These are phyloP conservation scores for Hirsutella minnesotensis DNA, from an alignment of 2,329 filamentous ascomycete species.

Conservation along the genomic window DNA sequence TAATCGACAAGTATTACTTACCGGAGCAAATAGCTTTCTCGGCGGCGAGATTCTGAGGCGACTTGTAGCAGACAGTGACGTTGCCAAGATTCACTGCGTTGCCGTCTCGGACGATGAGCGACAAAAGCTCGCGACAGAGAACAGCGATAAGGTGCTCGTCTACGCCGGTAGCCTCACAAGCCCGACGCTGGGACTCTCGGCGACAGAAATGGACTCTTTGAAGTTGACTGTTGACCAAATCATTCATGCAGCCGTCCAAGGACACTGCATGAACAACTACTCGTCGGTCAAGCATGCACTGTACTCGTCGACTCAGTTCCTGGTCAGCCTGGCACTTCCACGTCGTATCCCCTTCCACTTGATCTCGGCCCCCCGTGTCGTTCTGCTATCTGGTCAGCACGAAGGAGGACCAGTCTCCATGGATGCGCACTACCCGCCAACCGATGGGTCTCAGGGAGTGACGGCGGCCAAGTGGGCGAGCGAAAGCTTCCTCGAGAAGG, in stretches of 20 bases:
- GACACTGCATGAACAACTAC: slow-evolving; percentile 19
- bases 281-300: slow-evolving; percentile 8
- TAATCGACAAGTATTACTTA: background rate
- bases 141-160: background rate
- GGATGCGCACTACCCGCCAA: slow-evolving; percentile 3
- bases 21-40: background rate
- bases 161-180: slow-evolving; percentile 4
- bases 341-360: slow-evolving; percentile 19
- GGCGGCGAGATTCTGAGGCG: slow-evolving; percentile 19
- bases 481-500: slow-evolving; percentile 17
- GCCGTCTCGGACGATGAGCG: slow-evolving; percentile 17
- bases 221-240: slow-evolving; percentile 23
- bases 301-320: slow-evolving; percentile 16
- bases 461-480: slow-evolving; percentile 20
- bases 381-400: slow-evolving; percentile 4
- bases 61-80: slow-evolving; percentile 17
- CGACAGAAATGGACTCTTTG: slow-evolving; percentile 1
- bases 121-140: slow-evolving; percentile 1
- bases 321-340: slow-evolving; percentile 12
- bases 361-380: slow-evolving; percentile 17
- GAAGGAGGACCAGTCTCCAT: background rate
- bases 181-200: slow-evolving; percentile 1
- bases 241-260: slow-evolving; percentile 34
- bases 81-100: slow-evolving; percentile 30
- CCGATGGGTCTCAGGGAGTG: slow-evolving; percentile 17